Conservation (phyloP, 306 rosid species). For the Pterocarpus santalinus region DNA sequence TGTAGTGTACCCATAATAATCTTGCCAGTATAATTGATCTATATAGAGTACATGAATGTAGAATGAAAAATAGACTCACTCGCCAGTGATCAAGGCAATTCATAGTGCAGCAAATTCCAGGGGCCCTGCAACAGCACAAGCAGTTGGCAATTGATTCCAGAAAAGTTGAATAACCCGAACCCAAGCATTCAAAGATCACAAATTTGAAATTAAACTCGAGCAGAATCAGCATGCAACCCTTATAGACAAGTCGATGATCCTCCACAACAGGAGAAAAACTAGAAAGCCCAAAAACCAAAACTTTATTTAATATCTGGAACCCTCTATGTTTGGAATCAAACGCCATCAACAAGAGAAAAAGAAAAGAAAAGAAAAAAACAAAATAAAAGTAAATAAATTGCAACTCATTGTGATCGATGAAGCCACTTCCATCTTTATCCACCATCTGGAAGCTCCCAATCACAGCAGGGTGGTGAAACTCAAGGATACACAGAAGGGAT, state of each 20-base stretch:
- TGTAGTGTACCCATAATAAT: too few relatives aligned
- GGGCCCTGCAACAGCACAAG: constrained; percentile 64
- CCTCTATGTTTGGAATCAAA: neutral
- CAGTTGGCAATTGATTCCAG: constrained; percentile 36
- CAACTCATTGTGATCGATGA: constrained; percentile 75
- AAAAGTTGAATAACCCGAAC: too few relatives aligned
- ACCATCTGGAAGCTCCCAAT: constrained; percentile 76
- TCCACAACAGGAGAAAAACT: too few relatives aligned
- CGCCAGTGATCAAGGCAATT: too few relatives aligned
- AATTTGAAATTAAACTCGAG: constrained; percentile 38
- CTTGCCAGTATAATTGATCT: too few relatives aligned
- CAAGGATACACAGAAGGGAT: constrained; percentile 41
- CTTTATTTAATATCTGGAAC: too few relatives aligned
- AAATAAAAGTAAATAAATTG: constrained; percentile 57
- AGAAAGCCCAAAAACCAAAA: too few relatives aligned
- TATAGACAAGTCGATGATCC: neutral
- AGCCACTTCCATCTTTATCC: constrained; percentile 86
- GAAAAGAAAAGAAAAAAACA: constrained; percentile 59
- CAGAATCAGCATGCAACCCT: constrained; percentile 59
- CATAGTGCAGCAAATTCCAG: too few relatives aligned
- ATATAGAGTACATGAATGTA: too few relatives aligned
- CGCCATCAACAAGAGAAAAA: too few relatives aligned
- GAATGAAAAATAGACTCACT: too few relatives aligned
- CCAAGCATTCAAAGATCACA: constrained; percentile 34
- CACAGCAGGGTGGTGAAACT: constrained; percentile 72